Conservation (phyloP, 208 protist species). For the Leishmania major region DNA sequence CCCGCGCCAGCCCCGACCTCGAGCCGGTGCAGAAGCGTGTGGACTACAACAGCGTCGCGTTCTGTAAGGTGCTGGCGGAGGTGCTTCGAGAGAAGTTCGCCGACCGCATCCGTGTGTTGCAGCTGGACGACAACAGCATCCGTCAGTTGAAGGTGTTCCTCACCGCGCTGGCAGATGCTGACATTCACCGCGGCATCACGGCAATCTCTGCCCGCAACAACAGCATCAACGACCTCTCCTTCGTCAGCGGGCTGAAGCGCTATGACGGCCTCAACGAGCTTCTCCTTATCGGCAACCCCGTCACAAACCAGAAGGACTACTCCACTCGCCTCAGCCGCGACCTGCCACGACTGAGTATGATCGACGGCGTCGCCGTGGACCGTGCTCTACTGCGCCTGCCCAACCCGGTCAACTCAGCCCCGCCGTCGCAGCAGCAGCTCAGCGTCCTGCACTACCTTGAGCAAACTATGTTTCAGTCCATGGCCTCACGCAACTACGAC, state of each 20-base stretch:
- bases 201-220: constrained; percentile 78
- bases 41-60: constrained; percentile 84
- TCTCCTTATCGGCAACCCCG: constrained; percentile 68
- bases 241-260: constrained; percentile 61
- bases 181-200: constrained; percentile 68
- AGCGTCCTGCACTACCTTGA: constrained; percentile 36
- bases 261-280: constrained; percentile 74
- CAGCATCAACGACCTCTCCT: constrained; percentile 57
- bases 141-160: constrained; percentile 60
- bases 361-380: constrained; percentile 62
- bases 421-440: constrained; percentile 32
- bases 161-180: constrained; percentile 55
- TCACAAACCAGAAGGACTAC: constrained; percentile 45
- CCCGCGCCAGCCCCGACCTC: constrained; percentile 60
- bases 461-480: constrained; percentile 32
- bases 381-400: constrained; percentile 59
- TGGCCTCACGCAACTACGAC: constrained; percentile 30
- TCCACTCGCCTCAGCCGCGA: constrained; percentile 38
- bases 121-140: constrained; percentile 78
- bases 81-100: constrained; percentile 72
- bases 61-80: constrained; percentile 72
- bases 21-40: constrained; percentile 64
- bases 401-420: constrained; percentile 63
- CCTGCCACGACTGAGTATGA: constrained; percentile 58
- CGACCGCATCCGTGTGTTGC: constrained; percentile 56